These are phyloP conservation scores for Paecilomyces dactylethromorphus DNA, from an alignment of 2,329 filamentous ascomycete species.

Conservation along the genomic window DNA sequence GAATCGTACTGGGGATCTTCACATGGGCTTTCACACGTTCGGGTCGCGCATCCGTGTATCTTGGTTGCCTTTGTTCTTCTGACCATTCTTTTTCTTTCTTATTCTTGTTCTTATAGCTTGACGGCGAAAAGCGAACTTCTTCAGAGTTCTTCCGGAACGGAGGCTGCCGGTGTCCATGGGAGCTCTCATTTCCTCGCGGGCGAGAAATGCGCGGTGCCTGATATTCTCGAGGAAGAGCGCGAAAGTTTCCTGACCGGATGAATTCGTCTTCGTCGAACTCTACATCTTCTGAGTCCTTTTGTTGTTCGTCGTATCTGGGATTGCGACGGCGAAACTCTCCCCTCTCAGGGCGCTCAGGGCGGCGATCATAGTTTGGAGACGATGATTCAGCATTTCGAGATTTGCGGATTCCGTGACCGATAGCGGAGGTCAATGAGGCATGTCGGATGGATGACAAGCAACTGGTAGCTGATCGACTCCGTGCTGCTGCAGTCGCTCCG, in stretches of 20 bases:
- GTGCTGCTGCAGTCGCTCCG: neutral
- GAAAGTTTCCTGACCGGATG: slow-evolving; percentile 23
- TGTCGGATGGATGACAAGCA: slow-evolving; percentile 26
- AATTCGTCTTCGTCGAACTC: slow-evolving; percentile 25
- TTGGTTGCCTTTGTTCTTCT: slow-evolving; percentile 8
- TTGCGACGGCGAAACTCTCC: neutral
- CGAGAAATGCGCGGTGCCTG: neutral
- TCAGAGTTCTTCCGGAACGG: neutral
- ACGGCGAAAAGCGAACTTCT: neutral
- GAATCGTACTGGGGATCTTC: slow-evolving; percentile 42
- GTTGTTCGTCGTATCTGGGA: neutral
- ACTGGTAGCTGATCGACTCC: slow-evolving; percentile 1
- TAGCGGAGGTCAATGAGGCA: slow-evolving; percentile 61
- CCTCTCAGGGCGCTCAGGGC: neutral
- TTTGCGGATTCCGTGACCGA: slow-evolving; percentile 58
- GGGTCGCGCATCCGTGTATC: slow-evolving; percentile 17
- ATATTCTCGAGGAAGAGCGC: slow-evolving; percentile 14
- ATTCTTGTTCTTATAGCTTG: neutral
- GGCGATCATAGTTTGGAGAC: neutral
- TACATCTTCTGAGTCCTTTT: neutral
- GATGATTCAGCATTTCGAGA: slow-evolving; percentile 17
- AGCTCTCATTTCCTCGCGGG: slow-evolving; percentile 4
- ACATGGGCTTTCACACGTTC: slow-evolving; percentile 27
- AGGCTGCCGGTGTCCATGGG: neutral
- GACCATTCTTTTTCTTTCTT: neutral